Evolutionary conservation across 2,329 filamentous ascomycete species (phyloP), one percentile per base, ranked within the genome.

Genomic region (Onygenales sp.): DNA sequence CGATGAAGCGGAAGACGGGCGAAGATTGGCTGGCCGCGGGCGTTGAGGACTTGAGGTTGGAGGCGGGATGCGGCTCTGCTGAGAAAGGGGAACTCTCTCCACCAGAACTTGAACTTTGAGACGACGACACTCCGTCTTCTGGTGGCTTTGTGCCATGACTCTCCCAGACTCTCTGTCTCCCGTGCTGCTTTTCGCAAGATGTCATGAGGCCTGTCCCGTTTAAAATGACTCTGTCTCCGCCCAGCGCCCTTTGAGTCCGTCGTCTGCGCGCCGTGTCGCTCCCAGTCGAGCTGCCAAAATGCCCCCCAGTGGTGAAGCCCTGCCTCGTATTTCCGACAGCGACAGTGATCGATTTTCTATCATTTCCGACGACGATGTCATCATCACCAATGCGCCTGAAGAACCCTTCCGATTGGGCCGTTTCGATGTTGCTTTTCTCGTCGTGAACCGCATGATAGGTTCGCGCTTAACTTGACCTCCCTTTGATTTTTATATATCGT

Each of bases 371-470:
- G 36, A 51, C 32, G 32, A 42, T 36, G 36, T 54, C n/a, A 54
- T 59, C 13, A 31, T 51, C 31, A 49, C 40, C 10, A 42, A 51
- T 40, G 36, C 57, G 2, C 36, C 50, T 10, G 33, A 51, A 51
- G 57, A 60, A 8, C 46, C 53, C 14, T 55, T 58, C 31, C 58
- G 57, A 14, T 40, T 60, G 31, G 52, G 55, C 32, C 48, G 46
- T 14, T 17, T 59, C 17, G 55, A 54, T 7, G 57, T 60, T 6
- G 48, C 45, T 7, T 60, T 55, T 42, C 53, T 53, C 2, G 55
- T 60, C 10, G 40, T 57, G 9, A 60, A 60, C 44, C 51, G 58
- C 8, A 58, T 50, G 45, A 59, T 60, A 42, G 58, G 58, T 58
- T 34, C n/a, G 54, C 36, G 33, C 53, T 14, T 27, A 40, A n/a